Conservation (phyloP, 352 stramenopile species). For the Phytopythium boreale region DNA sequence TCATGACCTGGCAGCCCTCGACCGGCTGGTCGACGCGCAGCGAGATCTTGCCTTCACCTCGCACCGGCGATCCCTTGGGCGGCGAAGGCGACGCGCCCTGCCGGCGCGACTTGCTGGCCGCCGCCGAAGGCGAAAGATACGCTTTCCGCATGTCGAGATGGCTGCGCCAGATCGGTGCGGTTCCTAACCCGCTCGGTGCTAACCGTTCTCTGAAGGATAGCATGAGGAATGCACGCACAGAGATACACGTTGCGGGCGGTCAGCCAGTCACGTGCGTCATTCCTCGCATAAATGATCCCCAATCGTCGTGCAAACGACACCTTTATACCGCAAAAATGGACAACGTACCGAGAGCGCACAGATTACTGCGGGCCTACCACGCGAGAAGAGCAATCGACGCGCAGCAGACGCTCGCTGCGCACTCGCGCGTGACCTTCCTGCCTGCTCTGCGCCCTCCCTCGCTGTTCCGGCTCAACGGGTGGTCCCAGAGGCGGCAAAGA, state of each 20-base stretch:
- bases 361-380: neutral
- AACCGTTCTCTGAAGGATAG: no score
- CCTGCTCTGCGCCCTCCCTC: neutral
- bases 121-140: conserved; percentile 23
- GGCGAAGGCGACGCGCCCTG: conserved; percentile 27
- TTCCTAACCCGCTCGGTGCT: neutral
- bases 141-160: conserved; percentile 25
- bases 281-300: neutral
- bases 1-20: conserved; percentile 64
- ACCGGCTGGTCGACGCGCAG: conserved; percentile 74
- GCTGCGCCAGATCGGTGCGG: neutral
- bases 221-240: neutral
- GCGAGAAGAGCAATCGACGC: neutral
- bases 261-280: neutral
- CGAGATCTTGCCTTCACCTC: conserved; percentile 70
- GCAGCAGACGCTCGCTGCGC: neutral
- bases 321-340: no score
- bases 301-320: neutral
- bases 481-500: neutral
- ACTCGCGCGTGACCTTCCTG: neutral
- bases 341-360: neutral
- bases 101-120: conserved; percentile 11
- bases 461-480: neutral
- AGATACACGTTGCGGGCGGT: neutral
- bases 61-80: conserved; percentile 49